Evolutionary conservation across 345 rosid species (phyloP).

Genomic region (Eucalyptus lansdowneana): DNA sequence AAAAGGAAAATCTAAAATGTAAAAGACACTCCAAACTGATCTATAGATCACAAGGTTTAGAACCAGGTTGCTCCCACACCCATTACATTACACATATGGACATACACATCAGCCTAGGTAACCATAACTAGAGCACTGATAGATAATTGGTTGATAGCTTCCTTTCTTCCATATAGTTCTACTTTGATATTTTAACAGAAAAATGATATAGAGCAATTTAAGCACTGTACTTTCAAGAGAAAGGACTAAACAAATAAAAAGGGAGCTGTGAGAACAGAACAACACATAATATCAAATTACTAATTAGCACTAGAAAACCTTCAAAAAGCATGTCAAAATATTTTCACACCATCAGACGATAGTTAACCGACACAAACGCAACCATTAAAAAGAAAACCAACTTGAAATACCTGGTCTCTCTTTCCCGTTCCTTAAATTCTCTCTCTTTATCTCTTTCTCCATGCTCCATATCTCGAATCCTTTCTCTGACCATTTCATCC

Average conservation of each 20-base stretch:
- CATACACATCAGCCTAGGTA: neutral
- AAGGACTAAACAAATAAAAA: neutral
- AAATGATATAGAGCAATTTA: neutral
- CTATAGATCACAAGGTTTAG: neutral
- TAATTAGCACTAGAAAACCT: neutral
- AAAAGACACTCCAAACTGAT: neutral
- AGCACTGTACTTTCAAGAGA: neutral
- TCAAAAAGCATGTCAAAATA: neutral
- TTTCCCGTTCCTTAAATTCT: conserved; percentile 48
- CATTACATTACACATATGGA: neutral
- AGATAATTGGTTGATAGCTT: neutral
- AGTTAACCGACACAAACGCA: neutral
- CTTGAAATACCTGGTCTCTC: conserved; percentile 60
- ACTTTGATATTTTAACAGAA: neutral
- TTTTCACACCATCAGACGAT: neutral
- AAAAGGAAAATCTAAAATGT: neutral
- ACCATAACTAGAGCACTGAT: neutral
- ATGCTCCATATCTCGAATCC: conserved; percentile 40
- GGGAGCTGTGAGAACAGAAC: neutral
- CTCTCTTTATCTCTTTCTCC: conserved; percentile 48
- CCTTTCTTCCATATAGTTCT: neutral
- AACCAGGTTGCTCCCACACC: neutral
- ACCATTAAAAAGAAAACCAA: neutral
- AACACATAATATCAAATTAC: neutral
- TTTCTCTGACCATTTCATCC: conserved; percentile 34